Base-by-base conservation (phyloP, 2,329 filamentous ascomycete species). In the Cytospora piceae region DNA sequence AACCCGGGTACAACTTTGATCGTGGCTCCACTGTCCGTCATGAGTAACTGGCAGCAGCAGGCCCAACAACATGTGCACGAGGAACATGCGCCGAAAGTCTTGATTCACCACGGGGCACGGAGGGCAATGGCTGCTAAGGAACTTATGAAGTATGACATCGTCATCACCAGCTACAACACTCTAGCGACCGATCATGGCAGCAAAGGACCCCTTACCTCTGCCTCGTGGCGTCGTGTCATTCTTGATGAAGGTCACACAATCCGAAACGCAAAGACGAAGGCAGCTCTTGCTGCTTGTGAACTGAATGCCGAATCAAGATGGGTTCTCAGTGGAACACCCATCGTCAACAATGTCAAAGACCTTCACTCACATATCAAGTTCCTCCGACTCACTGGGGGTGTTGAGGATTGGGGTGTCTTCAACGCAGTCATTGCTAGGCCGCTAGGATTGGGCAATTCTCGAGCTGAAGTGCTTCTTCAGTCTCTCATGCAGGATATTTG, bases 11-110 rank as follows among this genome's bases (percentile, higher is more conserved):
- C 88, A 1, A 96, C 92, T 0, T 82, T 97, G 27, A 94, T 97
- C 61, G 82, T 96, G 63, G 88, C 91, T 0, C 93, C 93, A 0
- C 85, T 96, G 5, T 90, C 89, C 61, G 92, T 96, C 24, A 94
- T 96, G 90, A 93, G 90, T 73, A 96, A 96, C 71, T 97, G 93
- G 93, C 87, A 86, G 71, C 87, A 90, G 62, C 93, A 96, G 75
- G 91, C 94, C 62, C 81, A 85, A 68, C 83, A 85, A 46, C 93
- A 97, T 72, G 84, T 94, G 55, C 83, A 87, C 46, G 75, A 82
- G 6, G 83, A 90, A n/a, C 78, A 86, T 63, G 78, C 81, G 1
- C 86, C 92, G 8, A 87, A 83, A 12, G 82, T 95, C 5, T 81
- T 93, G 71, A 87, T 89, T 37, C 95, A 94, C 73, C 92, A 97